These are phyloP conservation scores for Trichomonas gallinae DNA, from an alignment of 208 protist genomes.

Conservation along the genomic window DNA sequence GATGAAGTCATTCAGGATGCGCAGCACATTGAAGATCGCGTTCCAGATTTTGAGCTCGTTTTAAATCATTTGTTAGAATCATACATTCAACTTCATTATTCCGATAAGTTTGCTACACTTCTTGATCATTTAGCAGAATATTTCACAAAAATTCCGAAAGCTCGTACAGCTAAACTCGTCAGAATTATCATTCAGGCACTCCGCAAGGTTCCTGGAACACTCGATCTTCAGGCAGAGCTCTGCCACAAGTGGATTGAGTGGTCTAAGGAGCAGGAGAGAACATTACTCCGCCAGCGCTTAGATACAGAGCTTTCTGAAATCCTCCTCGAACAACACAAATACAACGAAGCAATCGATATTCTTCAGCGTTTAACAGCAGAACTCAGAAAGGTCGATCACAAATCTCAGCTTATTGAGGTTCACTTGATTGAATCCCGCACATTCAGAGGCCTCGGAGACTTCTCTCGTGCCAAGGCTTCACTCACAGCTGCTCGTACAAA, in stretches of 20 bases:
- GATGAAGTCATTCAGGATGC: neutral
- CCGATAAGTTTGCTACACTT: neutral
- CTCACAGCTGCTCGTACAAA: constrained; percentile 82
- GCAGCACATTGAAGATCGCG: neutral
- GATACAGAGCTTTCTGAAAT: constrained; percentile 72
- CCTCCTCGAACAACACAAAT: constrained; percentile 63
- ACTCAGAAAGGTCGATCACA: constrained; percentile 73
- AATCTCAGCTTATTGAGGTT: constrained; percentile 85
- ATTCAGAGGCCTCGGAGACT: constrained; percentile 73
- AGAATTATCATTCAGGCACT: constrained; percentile 50
- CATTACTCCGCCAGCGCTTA: constrained; percentile 77
- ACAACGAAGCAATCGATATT: constrained; percentile 56
- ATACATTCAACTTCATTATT: neutral
- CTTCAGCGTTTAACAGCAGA: constrained; percentile 34
- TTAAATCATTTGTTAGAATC: neutral
- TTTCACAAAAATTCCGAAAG: constrained; percentile 6
- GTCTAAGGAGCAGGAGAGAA: constrained; percentile 74
- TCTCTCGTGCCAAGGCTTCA: constrained; percentile 69
- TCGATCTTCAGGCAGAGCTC: constrained; percentile 62
- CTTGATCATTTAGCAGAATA: neutral
- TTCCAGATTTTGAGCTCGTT: neutral
- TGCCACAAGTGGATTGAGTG: constrained; percentile 78
- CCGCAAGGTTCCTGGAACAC: constrained; percentile 52
- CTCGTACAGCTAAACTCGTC: constrained; percentile 35
- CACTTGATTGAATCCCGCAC: constrained; percentile 83